phyloP scores from a whole-genome alignment of 208 protist species.

The Leishmania major region DNA sequence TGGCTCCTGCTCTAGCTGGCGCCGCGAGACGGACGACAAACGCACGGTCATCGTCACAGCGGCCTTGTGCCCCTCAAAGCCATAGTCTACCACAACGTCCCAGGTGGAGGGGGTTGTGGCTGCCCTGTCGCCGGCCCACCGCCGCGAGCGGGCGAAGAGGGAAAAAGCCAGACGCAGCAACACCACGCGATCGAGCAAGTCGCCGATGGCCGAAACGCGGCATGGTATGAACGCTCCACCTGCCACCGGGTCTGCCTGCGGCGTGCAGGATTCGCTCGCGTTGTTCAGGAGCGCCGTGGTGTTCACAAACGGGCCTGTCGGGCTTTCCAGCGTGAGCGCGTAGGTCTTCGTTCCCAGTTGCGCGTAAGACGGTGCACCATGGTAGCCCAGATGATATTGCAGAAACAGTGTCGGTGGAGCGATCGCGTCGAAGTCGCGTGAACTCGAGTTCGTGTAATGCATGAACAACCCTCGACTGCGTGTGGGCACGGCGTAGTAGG shows the following conservation, averaged over 20 bases:
- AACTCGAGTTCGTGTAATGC: constrained; percentile 45
- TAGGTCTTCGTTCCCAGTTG: constrained; percentile 25
- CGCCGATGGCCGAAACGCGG: constrained; percentile 31
- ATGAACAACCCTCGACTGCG: constrained; percentile 52
- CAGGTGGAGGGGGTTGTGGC: constrained; percentile 35
- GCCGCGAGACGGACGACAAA: constrained; percentile 17
- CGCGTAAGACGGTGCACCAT: constrained; percentile 25
- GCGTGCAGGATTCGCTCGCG: constrained; percentile 34
- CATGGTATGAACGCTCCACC: constrained; percentile 46
- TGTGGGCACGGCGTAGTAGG: constrained; percentile 47
- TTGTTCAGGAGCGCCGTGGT: constrained; percentile 22
- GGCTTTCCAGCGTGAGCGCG: constrained; percentile 25
- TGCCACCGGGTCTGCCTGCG: constrained; percentile 25
- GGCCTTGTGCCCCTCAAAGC: constrained; percentile 46
- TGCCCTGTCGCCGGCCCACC: constrained; percentile 19
- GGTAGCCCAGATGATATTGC: constrained; percentile 38
- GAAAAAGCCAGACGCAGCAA: constrained; percentile 42
- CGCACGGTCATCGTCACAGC: constrained; percentile 40
- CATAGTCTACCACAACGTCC: constrained; percentile 41
- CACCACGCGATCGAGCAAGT: constrained; percentile 44
- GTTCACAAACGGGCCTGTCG: constrained; percentile 38
- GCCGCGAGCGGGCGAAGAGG: constrained; percentile 32
- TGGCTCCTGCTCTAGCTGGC: constrained; percentile 10
- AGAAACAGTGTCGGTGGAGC: constrained; percentile 39
- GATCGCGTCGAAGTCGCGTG: constrained; percentile 3